phyloP scores from a whole-genome alignment of 2,329 filamentous ascomycete genomes.

The Microcyclospora tardicrescens region DNA sequence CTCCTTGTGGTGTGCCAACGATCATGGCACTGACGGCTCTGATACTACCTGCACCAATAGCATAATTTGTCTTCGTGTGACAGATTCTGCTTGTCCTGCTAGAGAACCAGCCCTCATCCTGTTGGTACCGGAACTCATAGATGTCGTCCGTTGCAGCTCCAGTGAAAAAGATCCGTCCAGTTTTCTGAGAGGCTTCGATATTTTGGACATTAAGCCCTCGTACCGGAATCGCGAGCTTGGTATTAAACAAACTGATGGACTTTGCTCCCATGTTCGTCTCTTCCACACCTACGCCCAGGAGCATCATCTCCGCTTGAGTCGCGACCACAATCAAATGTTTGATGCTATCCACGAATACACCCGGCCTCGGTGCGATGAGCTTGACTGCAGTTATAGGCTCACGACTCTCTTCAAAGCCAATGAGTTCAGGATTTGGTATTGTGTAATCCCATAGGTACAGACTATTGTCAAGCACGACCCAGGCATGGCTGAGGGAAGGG shows the following conservation, averaged over 20 bases:
- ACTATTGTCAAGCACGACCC: conserved; percentile 90
- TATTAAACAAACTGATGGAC: conserved; percentile 70
- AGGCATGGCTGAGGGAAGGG: conserved; percentile 86
- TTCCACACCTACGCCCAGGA: conserved; percentile 67
- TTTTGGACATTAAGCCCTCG: conserved; percentile 58
- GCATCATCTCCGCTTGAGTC: conserved; percentile 68
- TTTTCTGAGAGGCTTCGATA: conserved; percentile 63
- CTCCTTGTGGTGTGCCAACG: conserved; percentile 20
- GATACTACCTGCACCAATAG: conserved; percentile 30
- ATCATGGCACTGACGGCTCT: conserved; percentile 11
- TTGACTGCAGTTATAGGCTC: conserved; percentile 86
- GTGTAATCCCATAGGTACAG: conserved; percentile 98
- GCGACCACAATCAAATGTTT: conserved; percentile 82
- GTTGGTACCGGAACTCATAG: conserved; percentile 89
- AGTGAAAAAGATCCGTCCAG: conserved; percentile 87
- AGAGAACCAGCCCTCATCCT: conserved; percentile 95
- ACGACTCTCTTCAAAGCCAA: conserved; percentile 81
- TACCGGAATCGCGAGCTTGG: conserved; percentile 67
- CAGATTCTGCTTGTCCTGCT: conserved; percentile 57
- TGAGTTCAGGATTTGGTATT: conserved; percentile 74
- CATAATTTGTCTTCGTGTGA: conserved; percentile 45
- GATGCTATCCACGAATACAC: conserved; percentile 78
- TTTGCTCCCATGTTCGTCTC: conserved; percentile 54
- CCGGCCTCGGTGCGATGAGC: conserved; percentile 68
- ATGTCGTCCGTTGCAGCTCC: conserved; percentile 72